Evolutionary conservation across 805 yeast species (phyloP), one percentile per base, ranked within the genome.

Genomic region (Metschnikowia continentalis): DNA sequence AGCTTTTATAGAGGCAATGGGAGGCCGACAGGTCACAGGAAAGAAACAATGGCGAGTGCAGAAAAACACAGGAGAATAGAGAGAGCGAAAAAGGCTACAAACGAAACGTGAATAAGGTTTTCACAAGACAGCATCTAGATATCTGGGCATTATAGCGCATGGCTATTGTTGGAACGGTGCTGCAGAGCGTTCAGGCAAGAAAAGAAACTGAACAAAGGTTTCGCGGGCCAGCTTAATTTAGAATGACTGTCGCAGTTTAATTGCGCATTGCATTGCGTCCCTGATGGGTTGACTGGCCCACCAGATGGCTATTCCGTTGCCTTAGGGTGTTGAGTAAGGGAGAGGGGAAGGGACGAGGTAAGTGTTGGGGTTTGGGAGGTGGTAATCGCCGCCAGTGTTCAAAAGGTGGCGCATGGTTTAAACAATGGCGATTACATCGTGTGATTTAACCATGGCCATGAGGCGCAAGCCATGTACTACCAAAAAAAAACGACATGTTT

Each of bases 211-310:
- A 39, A 40, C 43, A 40, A 40, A 40, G 43, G 35, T 14, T 15
- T 17, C 43, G 26, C 35, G 10, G 32, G 15, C 17, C 43, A 40
- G 32, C 43, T 40, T 23, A 40, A 26, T 40, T 40, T 40, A 40
- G 43, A 39, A 40, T 40, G 26, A 40, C 43, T 14, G 35, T 40
- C 43, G 23, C 43, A 40, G 35, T 26, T 40, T 40, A 30, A 40
- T 40, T 40, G 43, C 43, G 43, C 43, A 40, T 40, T 40, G 43
- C 43, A 40, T 40, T 40, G 43, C 43, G 22, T 40, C 35, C 43
- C 15, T 20, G n/a, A 23, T 39, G 43, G 42, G 35, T 33, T 11
- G 30, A 15, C 35, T 5, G 20, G 35, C 35, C 35, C 22, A 22
- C 6, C 26, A 10, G 13, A n/a, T 7, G 42, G 17, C 7, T 22